These are phyloP conservation scores for Blastocystis sp. DNA, from an alignment of 352 stramenopile species.

Conservation along the genomic window DNA sequence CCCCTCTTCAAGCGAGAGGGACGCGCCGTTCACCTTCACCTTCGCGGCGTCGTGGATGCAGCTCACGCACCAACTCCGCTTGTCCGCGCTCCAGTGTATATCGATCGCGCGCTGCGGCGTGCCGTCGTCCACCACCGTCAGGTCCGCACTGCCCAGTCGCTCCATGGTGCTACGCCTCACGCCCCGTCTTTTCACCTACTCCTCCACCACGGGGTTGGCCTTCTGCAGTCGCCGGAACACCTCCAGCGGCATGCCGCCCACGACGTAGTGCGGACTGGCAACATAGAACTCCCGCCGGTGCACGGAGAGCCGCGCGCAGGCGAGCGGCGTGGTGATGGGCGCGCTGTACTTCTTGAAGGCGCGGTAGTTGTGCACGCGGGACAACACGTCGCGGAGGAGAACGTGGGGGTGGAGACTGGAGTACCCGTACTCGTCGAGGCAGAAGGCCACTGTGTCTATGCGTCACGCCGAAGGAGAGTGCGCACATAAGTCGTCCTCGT, in stretches of 20 bases:
- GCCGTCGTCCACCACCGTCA: conserved; percentile 29
- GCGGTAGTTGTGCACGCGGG: conserved; percentile 51
- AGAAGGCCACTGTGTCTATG: conserved; percentile 47
- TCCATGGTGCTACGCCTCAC: conserved; percentile 14
- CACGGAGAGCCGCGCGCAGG: conserved; percentile 9
- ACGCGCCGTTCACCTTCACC: neutral
- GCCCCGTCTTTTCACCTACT: neutral
- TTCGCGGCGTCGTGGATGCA: neutral
- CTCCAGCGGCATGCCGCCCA: conserved; percentile 1
- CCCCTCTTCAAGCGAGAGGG: neutral
- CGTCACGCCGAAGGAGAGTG: neutral
- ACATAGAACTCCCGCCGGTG: conserved; percentile 6
- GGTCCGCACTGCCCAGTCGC: neutral
- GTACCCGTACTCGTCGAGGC: conserved; percentile 61
- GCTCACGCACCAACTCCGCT: conserved; percentile 6
- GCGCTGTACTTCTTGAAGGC: neutral
- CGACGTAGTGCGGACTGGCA: neutral
- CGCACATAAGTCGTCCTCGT: conserved; percentile 52
- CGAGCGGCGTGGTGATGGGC: neutral
- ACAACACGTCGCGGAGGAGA: conserved; percentile 24
- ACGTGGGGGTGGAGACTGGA: conserved; percentile 23
- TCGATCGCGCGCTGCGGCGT: neutral
- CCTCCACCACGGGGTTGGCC: conserved; percentile 35
- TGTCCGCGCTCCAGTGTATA: conserved; percentile 9
- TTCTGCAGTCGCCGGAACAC: conserved; percentile 3